Evolutionary conservation across 306 rosid species (phyloP).

Genomic region (Castanea sativa): DNA sequence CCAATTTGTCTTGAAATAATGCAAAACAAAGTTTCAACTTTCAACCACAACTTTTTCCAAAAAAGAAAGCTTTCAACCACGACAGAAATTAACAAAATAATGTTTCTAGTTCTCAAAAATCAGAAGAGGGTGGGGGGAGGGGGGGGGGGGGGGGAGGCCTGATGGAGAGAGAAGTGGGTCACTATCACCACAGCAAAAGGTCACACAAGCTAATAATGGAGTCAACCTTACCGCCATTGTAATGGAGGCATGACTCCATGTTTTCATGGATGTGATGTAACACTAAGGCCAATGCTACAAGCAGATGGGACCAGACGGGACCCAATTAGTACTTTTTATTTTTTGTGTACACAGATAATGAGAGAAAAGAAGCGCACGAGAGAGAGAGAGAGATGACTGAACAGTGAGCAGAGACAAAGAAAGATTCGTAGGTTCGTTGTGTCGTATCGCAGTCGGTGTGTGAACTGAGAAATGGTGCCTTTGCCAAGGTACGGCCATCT

Average conservation of each 20-base stretch:
- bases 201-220: background rate
- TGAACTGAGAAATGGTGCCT: background rate
- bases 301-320: constrained; percentile 11
- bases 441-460: constrained; percentile 32
- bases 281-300: constrained; percentile 8
- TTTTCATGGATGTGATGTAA: constrained; percentile 34
- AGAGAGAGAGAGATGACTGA: no score
- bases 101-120: no score
- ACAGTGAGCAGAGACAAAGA: background rate
- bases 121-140: no score
- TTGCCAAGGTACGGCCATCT: background rate
- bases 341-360: background rate
- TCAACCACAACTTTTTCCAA: no score
- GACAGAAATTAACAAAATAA: background rate
- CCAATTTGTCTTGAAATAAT: no score
- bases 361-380: background rate
- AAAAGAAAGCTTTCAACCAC: background rate
- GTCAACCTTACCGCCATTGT: no score
- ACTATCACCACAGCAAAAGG: background rate
- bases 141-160: background rate
- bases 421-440: constrained; percentile 18
- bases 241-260: constrained; percentile 26
- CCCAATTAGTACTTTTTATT: background rate
- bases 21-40: no score
- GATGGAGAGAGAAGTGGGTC: background rate